phyloP scores from a whole-genome alignment of 1,284 basidiomycete genomes.

The Marasmius fiardii region DNA sequence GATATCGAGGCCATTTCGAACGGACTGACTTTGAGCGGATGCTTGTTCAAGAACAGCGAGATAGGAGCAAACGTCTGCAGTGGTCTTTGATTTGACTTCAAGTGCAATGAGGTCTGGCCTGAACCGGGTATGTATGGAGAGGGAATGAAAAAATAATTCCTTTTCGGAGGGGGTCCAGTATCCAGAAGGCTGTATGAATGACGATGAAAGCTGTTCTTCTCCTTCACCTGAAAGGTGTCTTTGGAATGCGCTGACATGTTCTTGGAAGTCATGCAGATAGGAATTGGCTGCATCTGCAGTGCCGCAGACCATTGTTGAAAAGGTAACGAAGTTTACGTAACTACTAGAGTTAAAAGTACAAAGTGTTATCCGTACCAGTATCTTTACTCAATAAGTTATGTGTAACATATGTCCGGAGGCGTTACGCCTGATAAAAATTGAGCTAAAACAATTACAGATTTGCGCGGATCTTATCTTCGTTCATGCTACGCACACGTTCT shows the following conservation, averaged over 20 bases:
- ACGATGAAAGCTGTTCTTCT: not conserved
- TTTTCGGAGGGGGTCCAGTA: constrained; percentile 12
- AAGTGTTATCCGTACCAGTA: too few relatives aligned
- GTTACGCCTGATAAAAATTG: too few relatives aligned
- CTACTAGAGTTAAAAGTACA: too few relatives aligned
- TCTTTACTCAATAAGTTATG: not conserved
- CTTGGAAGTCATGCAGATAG: not conserved
- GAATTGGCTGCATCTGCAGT: not conserved
- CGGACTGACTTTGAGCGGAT: constrained; percentile 4
- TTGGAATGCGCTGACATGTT: not conserved
- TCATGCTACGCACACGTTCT: constrained; percentile 18
- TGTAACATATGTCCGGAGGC: not conserved
- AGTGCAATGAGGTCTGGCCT: constrained; percentile 30
- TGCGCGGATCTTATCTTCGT: not conserved
- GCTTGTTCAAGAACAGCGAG: constrained; percentile 20
- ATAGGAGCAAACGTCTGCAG: constrained; percentile 28
- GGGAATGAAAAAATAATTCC: constrained; percentile 15
- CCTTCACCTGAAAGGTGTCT: not conserved
- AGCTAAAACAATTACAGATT: too few relatives aligned
- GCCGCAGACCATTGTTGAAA: not conserved
- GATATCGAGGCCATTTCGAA: constrained; percentile 25
- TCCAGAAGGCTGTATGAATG: not conserved
- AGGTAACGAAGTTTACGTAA: too few relatives aligned
- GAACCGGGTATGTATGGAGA: constrained; percentile 27
- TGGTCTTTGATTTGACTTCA: constrained; percentile 22